These are phyloP conservation scores for Penicillium sp. DNA, from an alignment of 2,329 filamentous ascomycete genomes.

Conservation along the genomic window DNA sequence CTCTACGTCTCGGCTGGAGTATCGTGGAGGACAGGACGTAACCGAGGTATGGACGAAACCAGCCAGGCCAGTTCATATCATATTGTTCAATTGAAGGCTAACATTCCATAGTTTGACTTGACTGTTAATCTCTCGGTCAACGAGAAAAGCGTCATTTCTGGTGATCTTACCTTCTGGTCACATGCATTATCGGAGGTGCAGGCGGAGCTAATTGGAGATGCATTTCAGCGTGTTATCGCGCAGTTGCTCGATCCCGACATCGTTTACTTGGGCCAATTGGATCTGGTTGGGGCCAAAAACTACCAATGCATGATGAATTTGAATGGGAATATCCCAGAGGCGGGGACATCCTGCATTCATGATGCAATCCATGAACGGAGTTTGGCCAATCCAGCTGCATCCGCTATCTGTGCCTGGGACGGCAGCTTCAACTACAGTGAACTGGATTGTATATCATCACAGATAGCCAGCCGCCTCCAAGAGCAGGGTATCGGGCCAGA, in stretches of 20 bases:
- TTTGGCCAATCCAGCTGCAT: neutral
- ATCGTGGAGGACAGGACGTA: neutral
- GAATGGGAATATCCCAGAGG: neutral
- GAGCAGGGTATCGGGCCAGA: neutral
- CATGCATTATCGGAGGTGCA: neutral
- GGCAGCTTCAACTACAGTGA: neutral
- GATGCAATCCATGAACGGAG: neutral
- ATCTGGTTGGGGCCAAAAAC: no score
- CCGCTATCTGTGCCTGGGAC: neutral
- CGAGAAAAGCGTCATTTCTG: neutral
- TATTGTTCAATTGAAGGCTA: neutral
- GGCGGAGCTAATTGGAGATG: neutral
- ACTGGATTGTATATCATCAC: neutral
- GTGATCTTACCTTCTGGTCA: neutral
- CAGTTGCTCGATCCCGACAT: neutral
- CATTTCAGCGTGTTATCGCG: neutral
- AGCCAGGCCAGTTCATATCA: no score
- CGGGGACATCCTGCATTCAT: neutral
- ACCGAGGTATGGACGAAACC: neutral
- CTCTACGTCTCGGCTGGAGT: neutral
- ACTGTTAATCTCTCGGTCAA: neutral
- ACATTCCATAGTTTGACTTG: neutral
- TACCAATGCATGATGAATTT: no score
- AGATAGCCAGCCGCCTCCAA: neutral
- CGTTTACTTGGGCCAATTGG: no score